Percentiles rank a stretch among this genome's conserved stretches.
Conservation (phyloP, 2,329 filamentous ascomycete genomes). For the Fusarium hainanense region DNA sequence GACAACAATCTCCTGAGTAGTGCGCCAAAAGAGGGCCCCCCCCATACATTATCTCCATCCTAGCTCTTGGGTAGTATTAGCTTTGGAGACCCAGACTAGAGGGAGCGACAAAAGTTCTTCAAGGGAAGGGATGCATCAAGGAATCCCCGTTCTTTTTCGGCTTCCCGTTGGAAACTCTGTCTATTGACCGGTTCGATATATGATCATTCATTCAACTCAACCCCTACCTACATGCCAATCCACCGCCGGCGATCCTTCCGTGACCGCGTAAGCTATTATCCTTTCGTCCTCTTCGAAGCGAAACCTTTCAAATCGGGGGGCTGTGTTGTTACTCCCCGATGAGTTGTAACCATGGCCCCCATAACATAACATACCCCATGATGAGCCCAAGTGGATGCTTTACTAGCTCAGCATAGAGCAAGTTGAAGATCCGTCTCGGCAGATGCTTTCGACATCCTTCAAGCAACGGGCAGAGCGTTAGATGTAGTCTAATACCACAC, state of each 20-base stretch:
- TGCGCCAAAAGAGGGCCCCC: constrained; percentile 8
- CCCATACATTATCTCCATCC: constrained; percentile 15
- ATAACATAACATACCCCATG: neutral
- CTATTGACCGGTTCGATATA: constrained; percentile 21
- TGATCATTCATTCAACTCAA: constrained; percentile 3
- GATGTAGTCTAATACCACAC: neutral
- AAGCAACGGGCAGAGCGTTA: neutral
- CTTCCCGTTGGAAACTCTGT: constrained; percentile 11
- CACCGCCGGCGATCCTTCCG: constrained; percentile 3
- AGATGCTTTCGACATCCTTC: neutral
- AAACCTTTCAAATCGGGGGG: constrained; percentile 20
- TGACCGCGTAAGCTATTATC: constrained; percentile 10
- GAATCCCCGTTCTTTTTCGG: constrained; percentile 6
- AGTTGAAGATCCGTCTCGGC: constrained; percentile 5
- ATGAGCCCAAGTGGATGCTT: constrained; percentile 7
- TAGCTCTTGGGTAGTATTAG: neutral
- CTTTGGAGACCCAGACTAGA: neutral
- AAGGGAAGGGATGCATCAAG: constrained; percentile 1
- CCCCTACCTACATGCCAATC: neutral
- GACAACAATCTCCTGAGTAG: constrained; percentile 6
- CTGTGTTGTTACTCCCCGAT: constrained; percentile 4
- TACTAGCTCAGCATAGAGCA: neutral
- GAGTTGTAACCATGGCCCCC: constrained; percentile 9
- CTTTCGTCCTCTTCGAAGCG: constrained; percentile 14
- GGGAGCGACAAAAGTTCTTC: constrained; percentile 1